Percentiles rank a stretch among this genome's conserved stretches.
These are phyloP conservation scores for Cyclotella baltica DNA, from an alignment of 108 stramenopile genomes.

Conservation along the genomic window DNA sequence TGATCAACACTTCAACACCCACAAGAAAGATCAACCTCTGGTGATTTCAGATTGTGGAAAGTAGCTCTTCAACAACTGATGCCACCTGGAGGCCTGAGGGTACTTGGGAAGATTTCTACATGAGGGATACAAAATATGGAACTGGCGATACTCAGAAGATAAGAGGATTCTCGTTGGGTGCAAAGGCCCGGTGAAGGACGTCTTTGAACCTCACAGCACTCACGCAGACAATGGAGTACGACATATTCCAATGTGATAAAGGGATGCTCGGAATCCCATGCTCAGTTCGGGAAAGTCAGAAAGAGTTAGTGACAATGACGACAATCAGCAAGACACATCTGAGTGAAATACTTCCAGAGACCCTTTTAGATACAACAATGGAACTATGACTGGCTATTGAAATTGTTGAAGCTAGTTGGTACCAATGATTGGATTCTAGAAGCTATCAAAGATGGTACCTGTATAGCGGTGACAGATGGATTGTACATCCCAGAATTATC, in stretches of 20 bases:
- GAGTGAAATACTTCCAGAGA: not conserved
- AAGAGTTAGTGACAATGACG: not conserved
- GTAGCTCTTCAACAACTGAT: not conserved
- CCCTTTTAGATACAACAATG: constrained; percentile 22
- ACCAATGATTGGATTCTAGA: constrained; percentile 3
- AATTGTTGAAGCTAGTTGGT: not conserved
- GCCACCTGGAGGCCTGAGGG: not conserved
- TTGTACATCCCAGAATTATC: constrained; percentile 18
- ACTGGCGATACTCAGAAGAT: not conserved
- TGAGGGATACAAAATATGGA: constrained; percentile 2
- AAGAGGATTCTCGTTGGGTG: not conserved
- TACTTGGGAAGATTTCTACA: not conserved
- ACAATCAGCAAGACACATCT: not conserved
- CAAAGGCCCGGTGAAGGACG: not conserved
- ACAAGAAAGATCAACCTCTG: not conserved
- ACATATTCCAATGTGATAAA: too few species aligned
- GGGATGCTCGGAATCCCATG: not conserved
- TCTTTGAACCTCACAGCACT: not conserved
- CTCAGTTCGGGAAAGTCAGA: not conserved
- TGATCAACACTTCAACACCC: constrained; percentile 23
- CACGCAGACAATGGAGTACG: not conserved
- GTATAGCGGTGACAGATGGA: constrained; percentile 25
- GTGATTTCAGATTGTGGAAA: constrained; percentile 6
- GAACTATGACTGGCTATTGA: constrained; percentile 14
- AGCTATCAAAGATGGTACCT: constrained; percentile 7